phyloP scores from a whole-genome alignment of 225 moss, liverwort and hornwort genomes.

The Neckera pumila region DNA sequence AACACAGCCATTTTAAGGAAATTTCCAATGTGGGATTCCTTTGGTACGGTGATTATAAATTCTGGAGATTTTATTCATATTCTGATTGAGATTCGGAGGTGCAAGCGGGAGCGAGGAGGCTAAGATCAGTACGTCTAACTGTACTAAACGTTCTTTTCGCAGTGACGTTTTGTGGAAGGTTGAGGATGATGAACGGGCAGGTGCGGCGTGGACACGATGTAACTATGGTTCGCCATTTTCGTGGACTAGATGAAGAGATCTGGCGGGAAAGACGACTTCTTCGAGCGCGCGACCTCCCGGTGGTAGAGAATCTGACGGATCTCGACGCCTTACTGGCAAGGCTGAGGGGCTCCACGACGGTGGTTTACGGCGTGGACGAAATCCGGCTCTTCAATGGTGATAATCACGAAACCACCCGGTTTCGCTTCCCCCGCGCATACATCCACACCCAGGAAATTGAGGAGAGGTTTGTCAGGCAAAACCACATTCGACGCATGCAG shows the following conservation, averaged over 20 bases:
- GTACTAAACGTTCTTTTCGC: neutral
- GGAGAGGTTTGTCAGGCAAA: neutral
- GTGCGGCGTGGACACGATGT: neutral
- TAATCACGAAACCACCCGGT: neutral
- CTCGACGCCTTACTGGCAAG: neutral
- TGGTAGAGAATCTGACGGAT: neutral
- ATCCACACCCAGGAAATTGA: neutral
- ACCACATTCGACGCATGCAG: neutral
- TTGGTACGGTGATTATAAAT: neutral
- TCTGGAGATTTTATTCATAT: neutral
- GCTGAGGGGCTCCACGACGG: neutral
- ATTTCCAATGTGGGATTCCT: too few species aligned
- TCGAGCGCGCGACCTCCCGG: neutral
- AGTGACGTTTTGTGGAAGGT: neutral
- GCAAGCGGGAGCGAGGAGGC: neutral
- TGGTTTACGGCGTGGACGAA: conserved; percentile 13
- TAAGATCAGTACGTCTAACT: neutral
- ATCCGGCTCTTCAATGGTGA: neutral
- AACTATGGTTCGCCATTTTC: neutral
- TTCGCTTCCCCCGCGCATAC: neutral
- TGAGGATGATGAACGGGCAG: conserved; percentile 20
- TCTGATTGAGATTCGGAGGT: neutral
- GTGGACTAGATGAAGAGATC: conserved; percentile 1
- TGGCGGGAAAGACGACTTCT: neutral
- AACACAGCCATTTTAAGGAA: too few species aligned